These are phyloP conservation scores for Silene coronaria DNA, from an alignment of 179 eudicot species.

Conservation along the genomic window DNA sequence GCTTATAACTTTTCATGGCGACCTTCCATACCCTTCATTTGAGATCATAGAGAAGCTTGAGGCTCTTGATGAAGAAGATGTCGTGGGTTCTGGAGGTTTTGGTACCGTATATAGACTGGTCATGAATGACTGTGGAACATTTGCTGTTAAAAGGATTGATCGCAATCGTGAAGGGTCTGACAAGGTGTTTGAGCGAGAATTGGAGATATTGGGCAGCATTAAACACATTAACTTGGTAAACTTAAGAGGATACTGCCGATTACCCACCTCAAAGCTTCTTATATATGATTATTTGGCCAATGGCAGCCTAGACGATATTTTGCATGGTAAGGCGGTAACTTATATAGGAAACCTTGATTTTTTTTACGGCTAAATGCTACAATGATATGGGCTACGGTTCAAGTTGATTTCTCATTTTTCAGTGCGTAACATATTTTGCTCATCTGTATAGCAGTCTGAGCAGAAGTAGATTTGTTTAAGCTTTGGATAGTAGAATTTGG, in stretches of 20 bases:
- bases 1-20: slow-evolving; percentile 86
- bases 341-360: background rate
- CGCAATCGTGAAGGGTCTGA: slow-evolving; percentile 68
- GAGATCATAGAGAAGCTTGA: slow-evolving; percentile 90
- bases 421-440: background rate
- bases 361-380: background rate
- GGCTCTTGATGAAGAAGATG: slow-evolving; percentile 67
- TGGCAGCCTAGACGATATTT: slow-evolving; percentile 77
- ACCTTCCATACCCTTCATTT: slow-evolving; percentile 82
- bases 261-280: slow-evolving; percentile 78
- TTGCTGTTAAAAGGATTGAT: slow-evolving; percentile 90
- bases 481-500: too few species aligned
- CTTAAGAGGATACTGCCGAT: slow-evolving; percentile 84
- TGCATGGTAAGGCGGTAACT: slow-evolving; percentile 55
- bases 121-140: slow-evolving; percentile 91
- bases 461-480: background rate
- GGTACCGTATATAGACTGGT: slow-evolving; percentile 93
- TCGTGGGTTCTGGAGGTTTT: slow-evolving; percentile 91
- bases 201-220: slow-evolving; percentile 84
- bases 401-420: background rate
- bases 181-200: slow-evolving; percentile 73
- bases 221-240: slow-evolving; percentile 85
- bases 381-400: background rate
- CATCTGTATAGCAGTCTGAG: too few species aligned
- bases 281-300: slow-evolving; percentile 76